Conservation (phyloP, 2,329 filamentous ascomycete species). For the Calonectria henricotiae region DNA sequence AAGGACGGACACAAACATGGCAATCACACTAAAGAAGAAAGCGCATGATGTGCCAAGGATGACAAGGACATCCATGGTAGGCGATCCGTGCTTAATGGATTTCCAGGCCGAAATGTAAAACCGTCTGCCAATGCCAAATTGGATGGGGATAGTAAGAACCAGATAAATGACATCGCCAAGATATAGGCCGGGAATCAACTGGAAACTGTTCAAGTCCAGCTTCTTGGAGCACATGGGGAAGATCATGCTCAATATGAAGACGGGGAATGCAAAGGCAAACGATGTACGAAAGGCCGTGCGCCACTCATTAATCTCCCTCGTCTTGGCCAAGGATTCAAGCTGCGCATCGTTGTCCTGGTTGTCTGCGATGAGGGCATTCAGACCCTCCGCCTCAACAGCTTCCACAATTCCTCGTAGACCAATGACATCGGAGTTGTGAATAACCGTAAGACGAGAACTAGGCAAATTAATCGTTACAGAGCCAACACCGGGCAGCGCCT, state of each 20-base stretch:
- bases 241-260: slow-evolving; percentile 94
- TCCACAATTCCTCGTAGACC: slow-evolving; percentile 90
- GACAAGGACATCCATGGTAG: slow-evolving; percentile 98
- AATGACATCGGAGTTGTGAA: slow-evolving; percentile 79
- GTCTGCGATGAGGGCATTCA: slow-evolving; percentile 91
- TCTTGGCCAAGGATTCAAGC: slow-evolving; percentile 95
- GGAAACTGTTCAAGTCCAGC: slow-evolving; percentile 82
- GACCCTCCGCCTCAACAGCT: slow-evolving; percentile 84
- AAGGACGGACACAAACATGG: slow-evolving; percentile 87
- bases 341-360: slow-evolving; percentile 97
- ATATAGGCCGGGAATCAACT: slow-evolving; percentile 82
- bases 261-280: slow-evolving; percentile 86
- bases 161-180: slow-evolving; percentile 91
- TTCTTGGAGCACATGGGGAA: slow-evolving; percentile 87
- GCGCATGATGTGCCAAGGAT: slow-evolving; percentile 94
- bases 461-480: slow-evolving; percentile 82
- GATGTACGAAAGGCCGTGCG: slow-evolving; percentile 85
- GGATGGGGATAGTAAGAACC: slow-evolving; percentile 88
- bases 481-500: slow-evolving; percentile 78
- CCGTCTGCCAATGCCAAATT: slow-evolving; percentile 95
- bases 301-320: slow-evolving; percentile 97
- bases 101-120: slow-evolving; percentile 97
- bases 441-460: slow-evolving; percentile 82
- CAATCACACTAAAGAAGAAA: slow-evolving; percentile 93
- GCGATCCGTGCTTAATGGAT: slow-evolving; percentile 89